phyloP scores from a whole-genome alignment of 1,284 basidiomycete species.

The Melampsora medusae region DNA sequence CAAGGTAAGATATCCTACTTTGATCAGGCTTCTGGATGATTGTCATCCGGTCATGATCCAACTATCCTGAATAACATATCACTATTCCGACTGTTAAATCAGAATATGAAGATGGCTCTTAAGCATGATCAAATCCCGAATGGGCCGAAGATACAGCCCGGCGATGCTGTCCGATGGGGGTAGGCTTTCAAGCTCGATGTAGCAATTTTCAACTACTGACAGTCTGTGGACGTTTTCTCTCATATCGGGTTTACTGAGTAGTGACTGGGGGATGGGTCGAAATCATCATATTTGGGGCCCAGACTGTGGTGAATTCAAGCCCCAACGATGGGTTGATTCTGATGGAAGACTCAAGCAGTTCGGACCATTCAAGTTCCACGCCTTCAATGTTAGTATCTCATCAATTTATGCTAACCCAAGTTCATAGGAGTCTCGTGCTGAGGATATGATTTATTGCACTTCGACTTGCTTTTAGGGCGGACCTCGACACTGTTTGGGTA shows the following conservation, averaged over 20 bases:
- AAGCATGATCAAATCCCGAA: constrained; percentile 26
- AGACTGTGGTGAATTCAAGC: constrained; percentile 47
- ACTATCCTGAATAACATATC: background rate
- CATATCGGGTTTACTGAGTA: constrained; percentile 1
- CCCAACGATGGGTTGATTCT: constrained; percentile 48
- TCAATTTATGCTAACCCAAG: background rate
- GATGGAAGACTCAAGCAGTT: constrained; percentile 45
- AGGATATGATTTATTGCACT: background rate
- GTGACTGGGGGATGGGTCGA: constrained; percentile 47
- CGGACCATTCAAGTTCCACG: constrained; percentile 47
- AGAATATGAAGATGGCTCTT: constrained; percentile 28
- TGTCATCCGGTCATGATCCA: background rate
- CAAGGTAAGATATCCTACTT: constrained; percentile 22
- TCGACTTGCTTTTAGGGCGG: constrained; percentile 8
- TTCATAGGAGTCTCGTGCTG: background rate
- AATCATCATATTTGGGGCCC: constrained; percentile 46
- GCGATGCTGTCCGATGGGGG: constrained; percentile 30
- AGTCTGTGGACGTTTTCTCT: background rate
- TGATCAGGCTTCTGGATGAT: background rate
- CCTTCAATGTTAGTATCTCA: constrained; percentile 48
- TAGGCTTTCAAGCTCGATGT: background rate
- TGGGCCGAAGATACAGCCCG: constrained; percentile 25
- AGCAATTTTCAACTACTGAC: background rate
- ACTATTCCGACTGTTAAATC: background rate
- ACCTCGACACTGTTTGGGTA: constrained; percentile 35